Conservation (phyloP, 441 rosid species). For the Mallotus repandus region DNA sequence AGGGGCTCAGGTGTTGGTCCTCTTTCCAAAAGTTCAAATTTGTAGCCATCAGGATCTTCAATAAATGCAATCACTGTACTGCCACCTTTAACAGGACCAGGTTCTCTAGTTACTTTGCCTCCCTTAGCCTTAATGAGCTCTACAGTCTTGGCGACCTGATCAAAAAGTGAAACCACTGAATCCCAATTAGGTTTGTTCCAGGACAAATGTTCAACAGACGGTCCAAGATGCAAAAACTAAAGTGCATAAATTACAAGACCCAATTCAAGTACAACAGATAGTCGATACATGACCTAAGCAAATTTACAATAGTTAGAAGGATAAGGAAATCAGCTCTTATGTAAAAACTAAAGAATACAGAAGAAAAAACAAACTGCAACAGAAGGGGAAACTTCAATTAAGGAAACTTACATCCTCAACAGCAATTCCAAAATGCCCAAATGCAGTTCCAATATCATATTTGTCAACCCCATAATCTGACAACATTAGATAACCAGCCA, state of each 20-base stretch:
- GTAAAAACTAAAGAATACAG: not conserved
- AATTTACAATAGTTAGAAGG: not conserved
- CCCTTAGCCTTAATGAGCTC: slow-evolving; percentile 89
- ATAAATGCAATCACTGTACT: slow-evolving; percentile 74
- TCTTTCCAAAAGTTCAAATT: slow-evolving; percentile 86
- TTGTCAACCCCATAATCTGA: slow-evolving; percentile 94
- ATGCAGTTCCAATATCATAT: slow-evolving; percentile 76
- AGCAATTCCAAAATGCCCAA: slow-evolving; percentile 94
- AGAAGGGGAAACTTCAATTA: not conserved
- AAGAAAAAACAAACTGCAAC: not conserved
- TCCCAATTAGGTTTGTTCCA: slow-evolving; percentile 8
- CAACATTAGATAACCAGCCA: slow-evolving; percentile 8
- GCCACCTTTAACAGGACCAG: slow-evolving; percentile 93
- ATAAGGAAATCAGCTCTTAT: not conserved
- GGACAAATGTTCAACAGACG: not conserved
- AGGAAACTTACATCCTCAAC: slow-evolving; percentile 75
- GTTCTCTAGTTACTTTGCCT: slow-evolving; percentile 88
- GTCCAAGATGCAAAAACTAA: not conserved
- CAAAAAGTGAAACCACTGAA: slow-evolving; percentile 7
- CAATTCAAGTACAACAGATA: slow-evolving; percentile 5
- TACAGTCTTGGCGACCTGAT: slow-evolving; percentile 72
- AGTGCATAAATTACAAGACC: slow-evolving; percentile 1
- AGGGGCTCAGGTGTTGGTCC: slow-evolving; percentile 90
- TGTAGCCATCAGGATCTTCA: slow-evolving; percentile 98
- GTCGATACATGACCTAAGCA: not conserved